Conservation (phyloP, 148 eudicot species). For the Pharnaceum exiguum region DNA sequence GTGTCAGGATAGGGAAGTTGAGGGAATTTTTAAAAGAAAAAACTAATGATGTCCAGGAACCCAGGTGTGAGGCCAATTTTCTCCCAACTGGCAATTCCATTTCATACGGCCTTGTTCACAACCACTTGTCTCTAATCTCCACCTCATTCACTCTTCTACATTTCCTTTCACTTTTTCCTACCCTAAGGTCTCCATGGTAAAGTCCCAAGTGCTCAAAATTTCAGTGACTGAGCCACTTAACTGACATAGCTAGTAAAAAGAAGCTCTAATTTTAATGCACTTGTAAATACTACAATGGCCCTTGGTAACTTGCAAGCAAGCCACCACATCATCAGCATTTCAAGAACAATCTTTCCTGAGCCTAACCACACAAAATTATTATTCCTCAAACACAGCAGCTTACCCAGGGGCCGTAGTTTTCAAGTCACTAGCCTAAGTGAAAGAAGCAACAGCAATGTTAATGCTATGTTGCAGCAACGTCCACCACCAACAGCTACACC, state of each 20-base stretch:
- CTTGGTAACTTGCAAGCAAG: slow-evolving; percentile 34
- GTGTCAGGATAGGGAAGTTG: no score
- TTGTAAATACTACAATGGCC: neutral
- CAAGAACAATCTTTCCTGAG: slow-evolving; percentile 12
- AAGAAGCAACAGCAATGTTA: neutral
- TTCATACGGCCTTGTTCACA: slow-evolving; percentile 5
- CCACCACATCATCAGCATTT: slow-evolving; percentile 17
- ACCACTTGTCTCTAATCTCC: slow-evolving; percentile 11
- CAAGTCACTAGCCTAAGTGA: slow-evolving; percentile 4
- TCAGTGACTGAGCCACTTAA: no score
- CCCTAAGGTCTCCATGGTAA: no score
- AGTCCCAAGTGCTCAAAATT: neutral
- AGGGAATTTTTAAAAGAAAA: no score
- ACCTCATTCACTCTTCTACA: neutral
- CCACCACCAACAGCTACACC: slow-evolving; percentile 8
- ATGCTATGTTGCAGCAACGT: slow-evolving; percentile 27
- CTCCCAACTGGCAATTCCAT: slow-evolving; percentile 18
- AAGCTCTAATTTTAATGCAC: no score
- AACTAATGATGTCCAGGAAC: neutral
- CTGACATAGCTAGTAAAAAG: no score
- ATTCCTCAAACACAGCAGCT: neutral
- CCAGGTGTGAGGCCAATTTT: slow-evolving; percentile 13
- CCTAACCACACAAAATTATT: slow-evolving; percentile 5
- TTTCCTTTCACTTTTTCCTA: slow-evolving; percentile 1
- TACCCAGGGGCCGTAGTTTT: neutral